Percentiles rank a stretch among this genome's conserved stretches.
These are phyloP conservation scores for Trypanosomatidae sp. DNA, from an alignment of 208 protist species.

Conservation along the genomic window DNA sequence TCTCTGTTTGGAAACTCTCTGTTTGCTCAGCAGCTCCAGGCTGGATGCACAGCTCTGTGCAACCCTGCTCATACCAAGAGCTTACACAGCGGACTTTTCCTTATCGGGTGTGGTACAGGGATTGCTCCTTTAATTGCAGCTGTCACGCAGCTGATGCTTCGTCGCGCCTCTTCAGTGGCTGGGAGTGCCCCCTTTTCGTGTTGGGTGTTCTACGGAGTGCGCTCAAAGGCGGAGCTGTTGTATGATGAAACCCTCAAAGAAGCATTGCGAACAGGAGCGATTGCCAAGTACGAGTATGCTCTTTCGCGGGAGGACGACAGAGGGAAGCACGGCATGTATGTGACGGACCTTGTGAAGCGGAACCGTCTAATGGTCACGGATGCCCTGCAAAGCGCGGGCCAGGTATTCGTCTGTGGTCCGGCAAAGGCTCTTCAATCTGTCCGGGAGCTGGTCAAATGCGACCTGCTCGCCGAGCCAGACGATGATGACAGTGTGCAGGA, in stretches of 20 bases:
- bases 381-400: conserved; percentile 30
- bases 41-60: conserved; percentile 14
- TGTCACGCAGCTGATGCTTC: conserved; percentile 48
- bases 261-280: conserved; percentile 43
- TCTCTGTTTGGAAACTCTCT: conserved; percentile 55
- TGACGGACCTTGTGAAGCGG: conserved; percentile 62
- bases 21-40: conserved; percentile 51
- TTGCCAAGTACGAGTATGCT: conserved; percentile 58
- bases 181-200: conserved; percentile 31
- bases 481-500: conserved; percentile 78
- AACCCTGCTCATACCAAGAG: not conserved
- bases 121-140: conserved; percentile 78
- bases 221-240: conserved; percentile 54
- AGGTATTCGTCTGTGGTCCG: conserved; percentile 79
- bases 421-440: conserved; percentile 49
- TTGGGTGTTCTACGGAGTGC: conserved; percentile 75
- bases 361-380: conserved; percentile 28
- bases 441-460: conserved; percentile 36
- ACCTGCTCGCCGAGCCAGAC: conserved; percentile 53
- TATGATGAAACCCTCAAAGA: conserved; percentile 59
- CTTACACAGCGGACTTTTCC: conserved; percentile 34
- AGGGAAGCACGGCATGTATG: conserved; percentile 27
- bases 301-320: conserved; percentile 45
- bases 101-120: conserved; percentile 78
- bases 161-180: conserved; percentile 8